A percentile compares a stretch with the other conserved stretches of the same genome.
phyloP scores from a whole-genome alignment of 306 rosid species.

The Sophora flavescens region DNA sequence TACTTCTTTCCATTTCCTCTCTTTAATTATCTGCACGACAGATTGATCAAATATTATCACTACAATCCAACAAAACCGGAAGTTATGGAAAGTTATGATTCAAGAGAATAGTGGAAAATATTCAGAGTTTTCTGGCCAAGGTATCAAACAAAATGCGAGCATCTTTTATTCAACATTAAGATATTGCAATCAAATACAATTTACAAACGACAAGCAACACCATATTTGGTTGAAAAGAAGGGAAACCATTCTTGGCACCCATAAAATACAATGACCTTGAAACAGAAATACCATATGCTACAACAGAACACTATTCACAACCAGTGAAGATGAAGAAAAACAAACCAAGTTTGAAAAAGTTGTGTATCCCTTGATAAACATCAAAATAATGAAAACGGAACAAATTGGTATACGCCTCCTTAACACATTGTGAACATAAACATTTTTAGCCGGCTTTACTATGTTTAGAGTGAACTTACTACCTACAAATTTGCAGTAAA shows the following conservation, averaged over 20 bases:
- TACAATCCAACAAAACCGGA: slow-evolving; percentile 27
- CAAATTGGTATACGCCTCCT: background rate
- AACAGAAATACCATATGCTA: background rate
- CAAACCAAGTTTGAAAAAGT: background rate
- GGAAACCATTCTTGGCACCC: background rate
- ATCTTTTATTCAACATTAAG: slow-evolving; percentile 1
- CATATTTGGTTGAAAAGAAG: slow-evolving; percentile 19
- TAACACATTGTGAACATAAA: background rate
- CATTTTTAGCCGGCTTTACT: slow-evolving; percentile 1
- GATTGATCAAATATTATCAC: slow-evolving; percentile 27
- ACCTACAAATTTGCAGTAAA: background rate
- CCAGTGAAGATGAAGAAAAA: slow-evolving; percentile 27
- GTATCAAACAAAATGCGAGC: background rate
- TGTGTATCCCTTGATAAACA: background rate
- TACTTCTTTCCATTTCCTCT: slow-evolving; percentile 93
- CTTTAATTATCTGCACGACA: slow-evolving; percentile 71
- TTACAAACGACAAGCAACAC: slow-evolving; percentile 17
- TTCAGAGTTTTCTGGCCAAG: background rate
- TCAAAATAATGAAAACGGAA: slow-evolving; percentile 10
- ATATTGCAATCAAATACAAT: slow-evolving; percentile 29
- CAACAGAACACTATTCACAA: background rate
- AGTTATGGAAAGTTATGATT: slow-evolving; percentile 9
- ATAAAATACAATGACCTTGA: background rate
- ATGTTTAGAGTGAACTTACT: background rate
- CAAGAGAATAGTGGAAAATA: background rate